Base-by-base conservation (phyloP, 805 yeast species). In the Metschnikowia aberdeeniae region DNA sequence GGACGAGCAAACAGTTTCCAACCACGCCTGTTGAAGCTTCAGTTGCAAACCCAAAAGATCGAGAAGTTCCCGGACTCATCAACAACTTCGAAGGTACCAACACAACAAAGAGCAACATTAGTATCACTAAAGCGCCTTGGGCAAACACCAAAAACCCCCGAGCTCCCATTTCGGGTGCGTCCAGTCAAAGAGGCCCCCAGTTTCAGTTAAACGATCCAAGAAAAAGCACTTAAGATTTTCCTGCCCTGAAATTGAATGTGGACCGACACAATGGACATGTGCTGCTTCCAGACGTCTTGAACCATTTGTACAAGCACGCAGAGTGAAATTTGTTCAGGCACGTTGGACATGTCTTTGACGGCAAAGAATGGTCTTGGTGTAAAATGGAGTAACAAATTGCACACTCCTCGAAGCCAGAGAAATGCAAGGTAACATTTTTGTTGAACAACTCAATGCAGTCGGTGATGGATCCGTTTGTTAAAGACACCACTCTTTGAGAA, bases 271-370 rank as follows among this genome's bases (percentile, higher is more conserved):
- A 71, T 33, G 99, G 99, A 70, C 99, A 93, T 2, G 96, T 85
- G 53, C 88, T 86, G 44, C 87, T 78, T 34, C 93, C 95, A 11
- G 96, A 86, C 54, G 96, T 89, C 70, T 88, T 87, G 68, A 93
- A 93, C 99, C 99, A 93, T 62, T 90, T 87, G 73, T 89, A 90
- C 35, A 93, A 71, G 73, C 99, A 93, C 3, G 93, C 96, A 6
- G 96, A 83, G 64, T 93, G 99, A 73, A 90, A 93, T 62, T 86
- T 88, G 72, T 93, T 92, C 59, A 81, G 81, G 75, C 99, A 93
- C 0, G 96, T 89, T 12, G 84, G 73, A 67, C 99, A 93, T 3
- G 76, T 76, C 66, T 89, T 90, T 40, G 89, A 81, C 6, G 99
- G 99, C 46, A 93, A 74, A 6, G 96, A 84, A 57, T 86, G 87